Percentiles rank a stretch among this genome's conserved stretches.
Conservation (phyloP, 768 basidiomycete genomes). For the Melanogaster broomeanus region DNA sequence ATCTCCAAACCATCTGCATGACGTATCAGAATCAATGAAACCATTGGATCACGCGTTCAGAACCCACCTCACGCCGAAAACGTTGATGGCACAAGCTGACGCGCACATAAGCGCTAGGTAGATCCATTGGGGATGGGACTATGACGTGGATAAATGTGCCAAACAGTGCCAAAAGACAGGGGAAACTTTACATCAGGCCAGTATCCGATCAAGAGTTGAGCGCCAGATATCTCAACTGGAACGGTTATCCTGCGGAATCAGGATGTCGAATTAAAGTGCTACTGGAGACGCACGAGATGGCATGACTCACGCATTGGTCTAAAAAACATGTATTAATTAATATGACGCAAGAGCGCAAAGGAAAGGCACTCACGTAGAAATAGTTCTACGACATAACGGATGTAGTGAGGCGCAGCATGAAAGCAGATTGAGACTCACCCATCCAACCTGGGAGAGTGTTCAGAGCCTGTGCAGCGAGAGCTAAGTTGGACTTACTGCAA, state of each 20-base stretch:
- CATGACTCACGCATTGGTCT: slow-evolving; percentile 11
- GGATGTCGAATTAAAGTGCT: not conserved
- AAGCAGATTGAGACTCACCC: slow-evolving; percentile 32
- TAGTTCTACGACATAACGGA: slow-evolving; percentile 43
- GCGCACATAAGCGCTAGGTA: slow-evolving; percentile 61
- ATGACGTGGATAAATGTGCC: not conserved
- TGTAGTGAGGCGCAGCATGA: slow-evolving; percentile 18
- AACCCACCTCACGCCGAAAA: slow-evolving; percentile 62
- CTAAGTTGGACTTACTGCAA: slow-evolving; percentile 49
- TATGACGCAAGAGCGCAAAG: slow-evolving; percentile 23
- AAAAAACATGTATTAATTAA: slow-evolving; percentile 13
- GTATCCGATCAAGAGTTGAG: slow-evolving; percentile 66
- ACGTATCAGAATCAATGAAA: not conserved
- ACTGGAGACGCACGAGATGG: not conserved
- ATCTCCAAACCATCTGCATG: slow-evolving; percentile 63
- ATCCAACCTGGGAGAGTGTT: slow-evolving; percentile 23
- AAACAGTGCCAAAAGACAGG: not conserved
- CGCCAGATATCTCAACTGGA: slow-evolving; percentile 73
- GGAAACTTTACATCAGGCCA: slow-evolving; percentile 59
- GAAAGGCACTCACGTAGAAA: slow-evolving; percentile 47
- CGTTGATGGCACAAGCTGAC: slow-evolving; percentile 62
- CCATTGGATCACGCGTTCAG: not conserved
- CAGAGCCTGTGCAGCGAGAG: not conserved
- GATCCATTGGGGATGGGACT: slow-evolving; percentile 50
- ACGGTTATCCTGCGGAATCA: slow-evolving; percentile 48